A percentile compares a stretch with the other conserved stretches of the same genome.
These are phyloP conservation scores for Aurinia saxatilis DNA, from an alignment of 345 rosid species.

Conservation along the genomic window DNA sequence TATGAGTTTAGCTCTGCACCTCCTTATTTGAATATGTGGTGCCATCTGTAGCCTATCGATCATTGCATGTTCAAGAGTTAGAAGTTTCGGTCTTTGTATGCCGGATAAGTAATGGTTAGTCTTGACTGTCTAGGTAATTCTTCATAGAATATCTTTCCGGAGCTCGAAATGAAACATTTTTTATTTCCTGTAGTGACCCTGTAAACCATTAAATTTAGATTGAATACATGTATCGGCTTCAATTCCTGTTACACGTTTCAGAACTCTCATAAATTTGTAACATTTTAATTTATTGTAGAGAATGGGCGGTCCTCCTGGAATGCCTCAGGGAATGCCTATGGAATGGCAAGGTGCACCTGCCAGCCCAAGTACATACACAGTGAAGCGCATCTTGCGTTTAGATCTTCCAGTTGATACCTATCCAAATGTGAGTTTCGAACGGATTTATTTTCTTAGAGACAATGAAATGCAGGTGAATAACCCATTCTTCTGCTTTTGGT, in stretches of 20 bases:
- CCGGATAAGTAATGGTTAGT: neutral
- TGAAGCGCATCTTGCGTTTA: conserved; percentile 93
- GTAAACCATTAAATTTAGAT: neutral
- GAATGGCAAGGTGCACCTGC: conserved; percentile 99
- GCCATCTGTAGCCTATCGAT: conserved; percentile 21
- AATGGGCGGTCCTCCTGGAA: conserved; percentile 78
- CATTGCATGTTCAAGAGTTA: conserved; percentile 3
- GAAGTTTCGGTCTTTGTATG: neutral
- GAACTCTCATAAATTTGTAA: neutral
- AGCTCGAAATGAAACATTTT: neutral
- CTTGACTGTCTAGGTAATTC: neutral
- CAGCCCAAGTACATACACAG: conserved; percentile 87
- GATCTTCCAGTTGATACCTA: conserved; percentile 92
- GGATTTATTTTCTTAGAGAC: conserved; percentile 5
- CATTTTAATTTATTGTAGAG: conserved; percentile 41
- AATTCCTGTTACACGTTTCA: neutral
- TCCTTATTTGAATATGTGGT: conserved; percentile 22
- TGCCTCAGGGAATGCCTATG: conserved; percentile 97
- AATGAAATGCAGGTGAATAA: neutral
- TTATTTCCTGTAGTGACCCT: neutral
- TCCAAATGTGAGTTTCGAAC: conserved; percentile 20
- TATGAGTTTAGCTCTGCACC: conserved; percentile 23
- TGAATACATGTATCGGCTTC: neutral
- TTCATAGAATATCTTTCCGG: neutral
- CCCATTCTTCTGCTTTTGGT: neutral